These are phyloP conservation scores for Xerocomus amazonicus DNA, from an alignment of 1,284 basidiomycete genomes.

Conservation along the genomic window DNA sequence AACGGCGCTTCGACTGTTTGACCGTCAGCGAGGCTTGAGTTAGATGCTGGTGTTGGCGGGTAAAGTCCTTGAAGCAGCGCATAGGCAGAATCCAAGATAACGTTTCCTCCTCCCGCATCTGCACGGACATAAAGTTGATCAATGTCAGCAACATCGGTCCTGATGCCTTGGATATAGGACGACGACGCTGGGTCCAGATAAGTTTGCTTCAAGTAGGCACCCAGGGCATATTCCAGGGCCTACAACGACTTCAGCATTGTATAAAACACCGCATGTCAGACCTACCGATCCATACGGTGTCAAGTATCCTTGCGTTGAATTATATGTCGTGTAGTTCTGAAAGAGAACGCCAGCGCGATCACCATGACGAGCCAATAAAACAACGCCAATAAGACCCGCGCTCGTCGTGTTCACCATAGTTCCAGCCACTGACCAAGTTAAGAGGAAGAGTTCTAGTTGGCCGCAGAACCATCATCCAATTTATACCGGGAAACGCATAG, in stretches of 20 bases:
- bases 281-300: slow-evolving; percentile 44
- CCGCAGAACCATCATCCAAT: no score
- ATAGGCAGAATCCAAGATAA: slow-evolving; percentile 39
- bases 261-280: background rate
- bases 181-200: slow-evolving; percentile 35
- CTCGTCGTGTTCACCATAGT: slow-evolving; percentile 27
- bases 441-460: background rate
- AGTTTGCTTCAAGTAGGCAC: slow-evolving; percentile 35
- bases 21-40: slow-evolving; percentile 46
- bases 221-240: slow-evolving; percentile 40
- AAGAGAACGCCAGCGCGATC: slow-evolving; percentile 38
- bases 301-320: slow-evolving; percentile 40
- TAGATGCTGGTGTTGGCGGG: slow-evolving; percentile 36
- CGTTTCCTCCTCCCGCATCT: slow-evolving; percentile 43
- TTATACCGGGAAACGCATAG: no score
- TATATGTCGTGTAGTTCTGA: slow-evolving; percentile 37
- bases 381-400: slow-evolving; percentile 31
- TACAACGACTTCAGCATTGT: slow-evolving; percentile 1
- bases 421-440: background rate
- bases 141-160: slow-evolving; percentile 26
- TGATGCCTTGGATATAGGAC: slow-evolving; percentile 36
- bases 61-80: slow-evolving; percentile 43
- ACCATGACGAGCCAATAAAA: slow-evolving; percentile 44
- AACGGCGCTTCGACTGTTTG: slow-evolving; percentile 44
- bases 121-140: slow-evolving; percentile 35